Base-by-base conservation (phyloP, 306 rosid species). In the Oxytropis ochrocephala region DNA sequence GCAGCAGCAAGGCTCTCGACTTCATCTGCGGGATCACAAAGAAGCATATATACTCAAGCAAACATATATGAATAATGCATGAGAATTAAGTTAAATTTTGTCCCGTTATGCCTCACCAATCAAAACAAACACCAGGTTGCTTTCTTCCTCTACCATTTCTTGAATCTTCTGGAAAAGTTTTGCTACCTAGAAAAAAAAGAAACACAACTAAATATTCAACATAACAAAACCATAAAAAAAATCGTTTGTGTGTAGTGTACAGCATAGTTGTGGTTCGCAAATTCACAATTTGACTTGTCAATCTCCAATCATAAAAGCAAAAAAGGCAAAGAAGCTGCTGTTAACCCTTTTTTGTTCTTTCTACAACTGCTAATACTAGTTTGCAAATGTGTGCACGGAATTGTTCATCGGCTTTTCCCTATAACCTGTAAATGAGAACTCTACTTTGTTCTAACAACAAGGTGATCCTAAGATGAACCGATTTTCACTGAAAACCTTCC, bases 1-100 rank as follows among this genome's bases (percentile, higher is more conserved):
- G 97, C 99, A 69, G 99, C 95, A 68, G 97, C 99, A 29, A 89
- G 96, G 76, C 97, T 91, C 81, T 91, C 99, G 5, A 95, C 99
- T 89, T 95, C 99, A 80, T 95, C 97, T 95, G 85, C 77, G 78
- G 57, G 68, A 82, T 76, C 42, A 75, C 60, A 83, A n/a, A n/a
- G n/a, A n/a, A 46, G 50, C 65, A 65, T 16, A 77, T 44, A 49
- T 38, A 53, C 41, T 11, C 57, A 75, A 66, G 82, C 58, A 70
- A 57, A 38, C 38, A n/a, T 60, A 64, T 30, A 57, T 64, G 66
- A 73, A 64, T 11, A 77, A 72, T 30, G 66, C 57, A 80, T n/a
- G 46, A 54, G 61, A 44, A 69, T 18, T 27, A 49, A 52, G 78
- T 56, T 55, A 56, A 80, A 54, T 47, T 59, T 67, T 48, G 21